These are phyloP conservation scores for Phyllostachys edulis DNA, from an alignment of 176 grass and related monocot genomes.

Conservation along the genomic window DNA sequence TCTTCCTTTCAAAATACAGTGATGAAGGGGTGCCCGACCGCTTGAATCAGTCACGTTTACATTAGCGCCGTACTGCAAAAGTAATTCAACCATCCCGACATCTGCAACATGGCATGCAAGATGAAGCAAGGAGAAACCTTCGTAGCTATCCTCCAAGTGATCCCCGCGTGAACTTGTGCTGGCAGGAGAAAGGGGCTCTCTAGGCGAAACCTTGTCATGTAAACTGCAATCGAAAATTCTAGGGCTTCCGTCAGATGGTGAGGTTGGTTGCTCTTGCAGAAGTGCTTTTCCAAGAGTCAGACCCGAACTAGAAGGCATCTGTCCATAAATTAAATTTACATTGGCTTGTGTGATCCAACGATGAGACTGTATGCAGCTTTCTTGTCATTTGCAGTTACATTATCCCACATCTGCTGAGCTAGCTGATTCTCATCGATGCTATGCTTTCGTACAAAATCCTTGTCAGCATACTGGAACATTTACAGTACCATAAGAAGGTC, in stretches of 20 bases:
- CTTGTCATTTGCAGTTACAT: constrained; percentile 71
- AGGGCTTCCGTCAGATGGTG: constrained; percentile 54
- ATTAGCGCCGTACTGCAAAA: constrained; percentile 89
- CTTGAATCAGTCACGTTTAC: constrained; percentile 74
- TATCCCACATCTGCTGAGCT: constrained; percentile 78
- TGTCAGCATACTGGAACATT: constrained; percentile 86
- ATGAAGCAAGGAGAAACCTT: constrained; percentile 95
- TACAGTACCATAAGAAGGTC: constrained; percentile 11
- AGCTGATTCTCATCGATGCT: constrained; percentile 56
- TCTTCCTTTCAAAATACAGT: constrained; percentile 79
- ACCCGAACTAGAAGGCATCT: constrained; percentile 35
- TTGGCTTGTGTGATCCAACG: constrained; percentile 64
- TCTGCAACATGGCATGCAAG: constrained; percentile 79
- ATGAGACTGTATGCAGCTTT: constrained; percentile 75
- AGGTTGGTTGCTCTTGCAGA: constrained; percentile 59
- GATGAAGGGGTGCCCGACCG: constrained; percentile 78
- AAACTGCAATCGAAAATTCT: constrained; percentile 52
- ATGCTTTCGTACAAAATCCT: constrained; percentile 58
- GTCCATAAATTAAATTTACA: constrained; percentile 71
- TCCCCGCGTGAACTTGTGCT: constrained; percentile 54
- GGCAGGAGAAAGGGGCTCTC: constrained; percentile 39
- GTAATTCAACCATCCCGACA: constrained; percentile 86
- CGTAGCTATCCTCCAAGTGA: constrained; percentile 50
- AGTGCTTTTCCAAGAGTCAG: constrained; percentile 67
- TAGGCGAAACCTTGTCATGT: constrained; percentile 49